These are phyloP conservation scores for Gynostemma pentaphyllum DNA, from an alignment of 306 rosid species.

Conservation along the genomic window DNA sequence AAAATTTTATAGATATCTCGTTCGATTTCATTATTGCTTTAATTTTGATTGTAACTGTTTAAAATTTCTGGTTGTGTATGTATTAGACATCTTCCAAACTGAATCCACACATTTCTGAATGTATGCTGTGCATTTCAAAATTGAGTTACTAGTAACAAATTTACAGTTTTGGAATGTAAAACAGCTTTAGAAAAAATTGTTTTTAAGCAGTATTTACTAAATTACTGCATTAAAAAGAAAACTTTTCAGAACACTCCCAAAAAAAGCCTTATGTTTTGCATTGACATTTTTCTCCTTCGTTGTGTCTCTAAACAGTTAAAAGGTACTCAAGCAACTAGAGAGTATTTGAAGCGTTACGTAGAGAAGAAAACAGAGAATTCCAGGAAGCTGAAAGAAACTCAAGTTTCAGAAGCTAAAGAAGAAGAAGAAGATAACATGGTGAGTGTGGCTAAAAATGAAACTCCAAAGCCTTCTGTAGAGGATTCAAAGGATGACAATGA, in stretches of 20 bases:
- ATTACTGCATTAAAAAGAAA: too few relatives aligned
- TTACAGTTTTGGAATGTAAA: too few relatives aligned
- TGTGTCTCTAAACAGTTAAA: slow-evolving; percentile 65
- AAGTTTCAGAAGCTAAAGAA: slow-evolving; percentile 36
- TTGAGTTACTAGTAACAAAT: too few relatives aligned
- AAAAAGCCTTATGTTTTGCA: too few relatives aligned
- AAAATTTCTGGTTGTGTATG: not conserved
- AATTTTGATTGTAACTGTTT: not conserved
- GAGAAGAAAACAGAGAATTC: slow-evolving; percentile 49
- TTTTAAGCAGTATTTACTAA: too few relatives aligned
- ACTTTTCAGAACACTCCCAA: too few relatives aligned
- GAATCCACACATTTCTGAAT: not conserved
- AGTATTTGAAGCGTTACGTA: slow-evolving; percentile 57
- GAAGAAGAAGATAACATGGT: slow-evolving; percentile 34
- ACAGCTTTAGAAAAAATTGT: too few relatives aligned
- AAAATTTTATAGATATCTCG: not conserved
- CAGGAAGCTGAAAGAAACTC: slow-evolving; percentile 47
- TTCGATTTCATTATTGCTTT: not conserved
- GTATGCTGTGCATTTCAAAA: not conserved
- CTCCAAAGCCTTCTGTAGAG: slow-evolving; percentile 31
- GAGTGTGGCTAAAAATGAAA: slow-evolving; percentile 31
- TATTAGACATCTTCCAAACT: not conserved
- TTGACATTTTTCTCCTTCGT: too few relatives aligned
- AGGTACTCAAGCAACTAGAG: slow-evolving; percentile 57
- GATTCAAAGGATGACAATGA: slow-evolving; percentile 46